Evolutionary conservation across 495 filamentous ascomycete genomes (phyloP), one percentile per base, ranked within the genome.

Genomic region (Annulohypoxylon stygium): DNA sequence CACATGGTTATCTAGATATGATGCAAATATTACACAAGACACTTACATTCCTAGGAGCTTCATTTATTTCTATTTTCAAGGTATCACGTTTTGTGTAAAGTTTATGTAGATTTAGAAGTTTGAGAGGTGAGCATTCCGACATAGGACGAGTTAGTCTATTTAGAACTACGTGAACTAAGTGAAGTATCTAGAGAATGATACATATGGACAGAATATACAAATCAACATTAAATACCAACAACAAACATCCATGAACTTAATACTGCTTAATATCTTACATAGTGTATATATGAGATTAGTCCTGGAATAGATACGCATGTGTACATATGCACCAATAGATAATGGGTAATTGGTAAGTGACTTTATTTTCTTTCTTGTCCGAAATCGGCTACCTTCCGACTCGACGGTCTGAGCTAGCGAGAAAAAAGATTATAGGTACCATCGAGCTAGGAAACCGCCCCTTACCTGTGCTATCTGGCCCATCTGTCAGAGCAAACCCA

Each of bases 351-450:
- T 74, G 48, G 66, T 63, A 37, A 70, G 20, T 71, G n/a, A 48
- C 34, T 61, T 57, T 3, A 48, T 53, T 48, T 59, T 25, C 11
- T 54, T 61, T n/a, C 51, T 51, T 60, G 66, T 70, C 71, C 71
- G 71, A 74, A 41, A 70, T 74, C 71, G 71, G 71, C 71, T 67
- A 45, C 61, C 16, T 62, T 51, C 71, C 54, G 37, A 45, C 30
- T 23, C 58, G 20, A 43, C 54, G 33, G 60, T 51, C 45, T 16
- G 39, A 53, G 59, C 70, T 54, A 68, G 43, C 20, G 20, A 14
- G 30, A 30, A 53, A 25, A 48, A 34, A 34, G 39, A 58, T 37
- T 58, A 33, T 33, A 37, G 41, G 30, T 45, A 25, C 50, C 59
- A 43, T 72, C 30, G 59, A 43, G 64, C 64, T 72, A 62, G 41